These are phyloP conservation scores for Penicillium olsonii DNA, from an alignment of 2,329 filamentous ascomycete genomes.

Conservation along the genomic window DNA sequence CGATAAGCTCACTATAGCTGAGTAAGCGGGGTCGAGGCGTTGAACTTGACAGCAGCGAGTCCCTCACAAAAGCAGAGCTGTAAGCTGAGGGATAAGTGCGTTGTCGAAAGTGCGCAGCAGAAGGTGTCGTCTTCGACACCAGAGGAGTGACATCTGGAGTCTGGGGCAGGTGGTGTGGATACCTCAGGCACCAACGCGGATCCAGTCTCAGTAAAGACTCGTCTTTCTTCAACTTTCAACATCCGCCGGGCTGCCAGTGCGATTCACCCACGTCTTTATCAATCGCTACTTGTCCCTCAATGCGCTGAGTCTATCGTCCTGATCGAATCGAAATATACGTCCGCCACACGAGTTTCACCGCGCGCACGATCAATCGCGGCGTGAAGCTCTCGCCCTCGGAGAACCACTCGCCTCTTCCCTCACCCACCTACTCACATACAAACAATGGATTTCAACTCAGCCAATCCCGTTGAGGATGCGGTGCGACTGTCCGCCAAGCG, in stretches of 20 bases:
- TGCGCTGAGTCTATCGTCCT: background rate
- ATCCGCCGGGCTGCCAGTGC: background rate
- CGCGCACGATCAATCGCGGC: constrained; percentile 13
- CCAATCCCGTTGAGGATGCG: constrained; percentile 36
- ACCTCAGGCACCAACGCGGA: constrained; percentile 24
- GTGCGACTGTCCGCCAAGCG: constrained; percentile 47
- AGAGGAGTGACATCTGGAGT: too few species aligned
- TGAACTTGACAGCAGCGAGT: background rate
- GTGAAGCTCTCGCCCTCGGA: constrained; percentile 4
- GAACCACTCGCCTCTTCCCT: background rate
- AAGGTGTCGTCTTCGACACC: too few species aligned
- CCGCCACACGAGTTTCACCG: constrained; percentile 19
- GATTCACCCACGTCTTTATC: background rate
- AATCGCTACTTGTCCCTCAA: background rate
- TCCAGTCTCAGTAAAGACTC: constrained; percentile 15
- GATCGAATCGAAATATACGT: background rate
- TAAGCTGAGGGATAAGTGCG: background rate
- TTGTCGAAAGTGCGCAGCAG: background rate
- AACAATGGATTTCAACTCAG: constrained; percentile 36
- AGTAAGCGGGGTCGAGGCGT: constrained; percentile 16
- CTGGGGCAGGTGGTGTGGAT: too few species aligned
- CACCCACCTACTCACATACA: background rate
- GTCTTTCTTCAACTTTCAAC: constrained; percentile 5
- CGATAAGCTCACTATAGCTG: constrained; percentile 18
- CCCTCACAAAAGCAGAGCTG: background rate